Base-by-base conservation (phyloP, 108 stramenopile genomes). In the Chaetoceros muelleri region DNA sequence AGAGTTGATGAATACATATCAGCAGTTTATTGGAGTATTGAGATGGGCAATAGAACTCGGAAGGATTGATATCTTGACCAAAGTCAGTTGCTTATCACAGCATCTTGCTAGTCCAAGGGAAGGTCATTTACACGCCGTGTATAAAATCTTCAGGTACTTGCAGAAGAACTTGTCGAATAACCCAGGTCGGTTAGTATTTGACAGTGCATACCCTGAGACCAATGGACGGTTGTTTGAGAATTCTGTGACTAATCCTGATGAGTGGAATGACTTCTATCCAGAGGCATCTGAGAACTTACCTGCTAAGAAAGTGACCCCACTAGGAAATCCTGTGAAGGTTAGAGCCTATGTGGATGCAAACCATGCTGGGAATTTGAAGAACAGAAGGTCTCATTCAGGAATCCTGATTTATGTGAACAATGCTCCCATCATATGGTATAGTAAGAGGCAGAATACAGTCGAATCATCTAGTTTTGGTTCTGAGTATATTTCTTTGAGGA, bases 91-190 rank as follows among this genome's bases (percentile, higher is more conserved):
- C 58, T 48, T 83, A 65, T 63, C 70, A 2, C 72, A 64, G 1
- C 68, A 72, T 31, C 30, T 79, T 2, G 70, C 70, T 23, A 18
- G 77, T 10, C 82, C 82, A 44, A 28, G 82, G 25, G 58, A 61
- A 45, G 79, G 77, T 23, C 83, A 84, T 49, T 48, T 84, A 31
- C 55, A 72, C 5, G 52, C 59, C 46, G 56, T 78, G 25, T 68
- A 55, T 10, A 52, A 75, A 22, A 66, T 84, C 20, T 80, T 78
- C 53, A 64, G 53, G 10, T 81, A 78, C n/a, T n/a, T n/a, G 3
- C 0, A 44, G 13, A 46, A n/a, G n/a, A n/a, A n/a, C n/a, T n/a
- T n/a, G n/a, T n/a, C n/a, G n/a, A n/a, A n/a, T n/a, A 28, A 29
- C 2, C 20, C 13, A 0, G 26, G 21, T 13, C 26, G 31, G 47